These are phyloP conservation scores for Cystobasidiaceae sp. DNA, from an alignment of 1,284 basidiomycete species.

Conservation along the genomic window DNA sequence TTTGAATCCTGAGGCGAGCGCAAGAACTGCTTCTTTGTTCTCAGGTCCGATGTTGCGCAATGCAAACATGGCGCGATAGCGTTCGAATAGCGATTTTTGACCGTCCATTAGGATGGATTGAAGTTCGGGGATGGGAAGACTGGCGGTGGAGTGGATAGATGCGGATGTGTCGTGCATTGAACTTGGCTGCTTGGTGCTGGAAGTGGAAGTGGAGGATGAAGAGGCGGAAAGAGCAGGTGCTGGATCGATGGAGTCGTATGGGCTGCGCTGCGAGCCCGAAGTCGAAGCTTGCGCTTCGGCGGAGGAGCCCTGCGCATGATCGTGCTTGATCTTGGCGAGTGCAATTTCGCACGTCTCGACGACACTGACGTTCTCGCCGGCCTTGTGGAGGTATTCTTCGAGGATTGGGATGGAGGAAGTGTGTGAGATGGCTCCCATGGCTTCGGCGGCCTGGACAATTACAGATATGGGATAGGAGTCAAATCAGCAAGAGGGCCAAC, in stretches of 20 bases:
- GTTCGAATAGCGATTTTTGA: slow-evolving; percentile 72
- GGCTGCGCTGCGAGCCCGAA: slow-evolving; percentile 46
- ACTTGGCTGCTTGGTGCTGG: slow-evolving; percentile 21
- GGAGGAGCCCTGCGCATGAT: slow-evolving; percentile 46
- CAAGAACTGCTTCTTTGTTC: slow-evolving; percentile 65
- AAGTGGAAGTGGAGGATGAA: slow-evolving; percentile 33
- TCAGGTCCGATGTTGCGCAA: slow-evolving; percentile 79
- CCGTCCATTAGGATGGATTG: slow-evolving; percentile 64
- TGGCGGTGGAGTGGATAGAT: slow-evolving; percentile 32
- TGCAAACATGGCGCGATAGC: slow-evolving; percentile 98
- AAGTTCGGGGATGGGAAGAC: slow-evolving; percentile 52
- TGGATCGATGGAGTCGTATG: slow-evolving; percentile 87
- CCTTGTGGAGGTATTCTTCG: slow-evolving; percentile 58
- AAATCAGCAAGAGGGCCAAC: neutral
- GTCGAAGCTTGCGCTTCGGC: neutral
- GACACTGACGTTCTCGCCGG: slow-evolving; percentile 70
- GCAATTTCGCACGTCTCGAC: slow-evolving; percentile 98
- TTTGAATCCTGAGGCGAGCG: slow-evolving; percentile 80
- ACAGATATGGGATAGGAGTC: neutral
- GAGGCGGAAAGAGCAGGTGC: slow-evolving; percentile 73
- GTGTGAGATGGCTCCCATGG: slow-evolving; percentile 88
- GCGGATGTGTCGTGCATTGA: slow-evolving; percentile 34
- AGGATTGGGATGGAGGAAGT: slow-evolving; percentile 65
- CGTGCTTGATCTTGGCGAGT: slow-evolving; percentile 89
- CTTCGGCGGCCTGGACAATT: slow-evolving; percentile 78